These are phyloP conservation scores for Hypoxylon sp. DNA, from an alignment of 2,329 filamentous ascomycete species.

Conservation along the genomic window DNA sequence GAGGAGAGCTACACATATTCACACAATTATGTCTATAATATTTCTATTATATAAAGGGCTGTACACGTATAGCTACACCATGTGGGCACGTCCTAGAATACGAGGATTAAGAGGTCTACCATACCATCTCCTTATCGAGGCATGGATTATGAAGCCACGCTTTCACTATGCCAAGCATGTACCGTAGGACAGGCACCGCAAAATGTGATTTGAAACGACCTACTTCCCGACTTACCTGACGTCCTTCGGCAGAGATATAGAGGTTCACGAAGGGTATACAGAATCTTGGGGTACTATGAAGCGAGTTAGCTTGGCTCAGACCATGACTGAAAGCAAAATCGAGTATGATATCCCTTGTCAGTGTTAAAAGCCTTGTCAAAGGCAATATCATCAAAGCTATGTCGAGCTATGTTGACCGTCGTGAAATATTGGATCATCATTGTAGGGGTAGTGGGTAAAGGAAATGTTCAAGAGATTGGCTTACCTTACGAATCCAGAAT, in stretches of 20 bases:
- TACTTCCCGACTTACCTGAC: not conserved
- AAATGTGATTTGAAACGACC: not conserved
- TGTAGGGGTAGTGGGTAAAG: constrained; percentile 45
- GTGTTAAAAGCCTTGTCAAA: constrained; percentile 75
- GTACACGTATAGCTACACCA: not conserved
- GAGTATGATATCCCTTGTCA: constrained; percentile 39
- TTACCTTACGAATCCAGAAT: constrained; percentile 24
- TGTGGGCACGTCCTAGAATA: not conserved
- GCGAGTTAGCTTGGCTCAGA: constrained; percentile 30
- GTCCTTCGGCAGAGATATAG: not conserved
- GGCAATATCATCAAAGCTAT: constrained; percentile 82
- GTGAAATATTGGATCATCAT: constrained; percentile 84
- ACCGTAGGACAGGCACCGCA: not conserved
- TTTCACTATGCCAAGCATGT: not conserved
- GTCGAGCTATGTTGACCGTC: constrained; percentile 87
- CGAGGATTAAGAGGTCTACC: not conserved
- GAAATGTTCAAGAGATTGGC: constrained; percentile 34
- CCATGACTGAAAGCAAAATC: not conserved
- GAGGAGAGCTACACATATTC: not conserved
- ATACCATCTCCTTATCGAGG: not conserved
- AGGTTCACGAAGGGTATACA: not conserved
- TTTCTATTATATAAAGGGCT: not conserved
- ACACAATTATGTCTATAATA: not conserved
- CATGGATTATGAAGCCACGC: not conserved
- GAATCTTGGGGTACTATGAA: constrained; percentile 3